A percentile compares a stretch with the other conserved stretches of the same genome.
phyloP scores from a whole-genome alignment of 768 basidiomycete genomes.

The Serendipita sp. region DNA sequence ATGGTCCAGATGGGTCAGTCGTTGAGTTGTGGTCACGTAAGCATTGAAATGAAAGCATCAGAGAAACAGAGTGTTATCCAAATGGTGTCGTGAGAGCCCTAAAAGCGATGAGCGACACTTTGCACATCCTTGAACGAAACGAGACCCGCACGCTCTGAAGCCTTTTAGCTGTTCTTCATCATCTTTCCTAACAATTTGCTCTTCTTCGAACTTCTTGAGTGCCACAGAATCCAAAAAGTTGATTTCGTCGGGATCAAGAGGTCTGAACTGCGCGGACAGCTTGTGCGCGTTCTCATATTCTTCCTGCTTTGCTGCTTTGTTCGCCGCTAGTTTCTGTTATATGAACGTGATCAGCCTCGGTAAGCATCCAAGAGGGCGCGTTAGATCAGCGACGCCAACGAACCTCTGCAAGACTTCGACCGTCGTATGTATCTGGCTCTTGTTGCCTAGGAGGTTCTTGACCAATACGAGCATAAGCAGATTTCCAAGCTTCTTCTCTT shows the following conservation, averaged over 20 bases:
- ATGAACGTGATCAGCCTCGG: slow-evolving; percentile 10
- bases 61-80: neutral
- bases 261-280: slow-evolving; percentile 62
- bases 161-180: slow-evolving; percentile 66
- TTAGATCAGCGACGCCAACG: slow-evolving; percentile 18
- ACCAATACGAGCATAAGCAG: slow-evolving; percentile 78
- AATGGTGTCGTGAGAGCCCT: neutral
- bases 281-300: slow-evolving; percentile 89
- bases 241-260: slow-evolving; percentile 80
- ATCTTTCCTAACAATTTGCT: slow-evolving; percentile 52
- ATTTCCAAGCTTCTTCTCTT: slow-evolving; percentile 77
- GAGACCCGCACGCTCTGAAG: slow-evolving; percentile 51
- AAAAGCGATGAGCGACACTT: neutral
- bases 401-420: slow-evolving; percentile 79
- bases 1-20: no score
- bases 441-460: slow-evolving; percentile 72
- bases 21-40: no score
- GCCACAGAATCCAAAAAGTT: slow-evolving; percentile 74
- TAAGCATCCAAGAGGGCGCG: neutral
- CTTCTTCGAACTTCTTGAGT: slow-evolving; percentile 61
- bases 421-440: slow-evolving; percentile 63
- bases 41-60: neutral
- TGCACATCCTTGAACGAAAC: neutral
- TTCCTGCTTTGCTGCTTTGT: slow-evolving; percentile 79
- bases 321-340: slow-evolving; percentile 72